A percentile compares a stretch with the other conserved stretches of the same genome.
phyloP scores from a whole-genome alignment of 352 stramenopile species.

The Thraustotheca clavata region DNA sequence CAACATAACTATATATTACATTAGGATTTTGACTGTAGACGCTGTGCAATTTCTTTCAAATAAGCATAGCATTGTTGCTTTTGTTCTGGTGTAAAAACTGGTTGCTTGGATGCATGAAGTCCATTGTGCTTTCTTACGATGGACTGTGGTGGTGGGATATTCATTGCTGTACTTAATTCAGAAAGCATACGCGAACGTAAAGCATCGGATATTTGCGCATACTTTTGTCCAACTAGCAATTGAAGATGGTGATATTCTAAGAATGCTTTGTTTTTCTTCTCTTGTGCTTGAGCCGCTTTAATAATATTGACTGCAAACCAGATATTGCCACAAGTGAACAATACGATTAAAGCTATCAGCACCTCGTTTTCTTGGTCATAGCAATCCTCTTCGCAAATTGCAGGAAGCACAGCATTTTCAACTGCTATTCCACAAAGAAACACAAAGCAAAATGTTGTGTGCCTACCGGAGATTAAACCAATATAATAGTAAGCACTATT shows the following conservation, averaged over 20 bases:
- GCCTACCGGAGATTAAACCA: neutral
- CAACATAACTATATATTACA: too few species aligned
- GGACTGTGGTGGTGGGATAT: neutral
- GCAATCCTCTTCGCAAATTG: neutral
- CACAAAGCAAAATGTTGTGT: neutral
- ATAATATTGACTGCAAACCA: neutral
- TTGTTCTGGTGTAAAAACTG: too few species aligned
- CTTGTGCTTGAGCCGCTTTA: neutral
- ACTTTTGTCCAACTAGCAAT: neutral
- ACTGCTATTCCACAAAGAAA: neutral
- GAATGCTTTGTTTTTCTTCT: neutral
- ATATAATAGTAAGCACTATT: too few species aligned
- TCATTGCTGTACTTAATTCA: neutral
- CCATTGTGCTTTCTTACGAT: too few species aligned
- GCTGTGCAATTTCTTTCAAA: too few species aligned
- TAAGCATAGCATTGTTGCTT: too few species aligned
- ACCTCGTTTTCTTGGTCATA: slow-evolving; percentile 1
- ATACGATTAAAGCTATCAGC: neutral
- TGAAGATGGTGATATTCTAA: neutral
- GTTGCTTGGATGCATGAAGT: too few species aligned
- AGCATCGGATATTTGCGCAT: neutral
- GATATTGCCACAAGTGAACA: neutral
- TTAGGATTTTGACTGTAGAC: too few species aligned
- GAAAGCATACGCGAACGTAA: neutral
- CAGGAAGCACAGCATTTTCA: slow-evolving; percentile 14